Percentiles rank a stretch among this genome's conserved stretches.
phyloP scores from a whole-genome alignment of 169 alveolate genomes.

The Eimeria necatrix region DNA sequence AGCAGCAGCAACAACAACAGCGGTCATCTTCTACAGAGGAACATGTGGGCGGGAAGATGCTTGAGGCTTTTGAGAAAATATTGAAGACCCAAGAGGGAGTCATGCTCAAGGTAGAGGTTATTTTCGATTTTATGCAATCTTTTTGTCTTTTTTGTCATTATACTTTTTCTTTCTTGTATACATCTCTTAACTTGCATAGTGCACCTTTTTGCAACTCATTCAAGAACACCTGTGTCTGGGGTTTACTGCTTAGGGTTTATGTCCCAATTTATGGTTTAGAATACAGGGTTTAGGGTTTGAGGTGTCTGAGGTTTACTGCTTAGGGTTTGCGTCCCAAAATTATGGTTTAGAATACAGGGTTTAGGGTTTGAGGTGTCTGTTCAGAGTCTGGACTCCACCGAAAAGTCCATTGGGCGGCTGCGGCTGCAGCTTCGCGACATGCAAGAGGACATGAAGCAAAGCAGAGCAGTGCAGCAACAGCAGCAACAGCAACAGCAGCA shows the following conservation, averaged over 20 bases:
- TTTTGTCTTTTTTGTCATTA: not conserved
- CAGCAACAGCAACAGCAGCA: slow-evolving; percentile 44
- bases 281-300: not conserved
- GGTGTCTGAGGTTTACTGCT: not conserved
- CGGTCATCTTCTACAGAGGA: not conserved
- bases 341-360: not conserved
- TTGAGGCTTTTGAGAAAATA: not conserved
- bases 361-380: not conserved
- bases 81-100: not conserved
- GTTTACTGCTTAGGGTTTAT: not conserved
- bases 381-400: not conserved
- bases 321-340: not conserved
- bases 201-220: no score
- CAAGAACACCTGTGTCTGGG: not conserved
- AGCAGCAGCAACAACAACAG: slow-evolving; percentile 62
- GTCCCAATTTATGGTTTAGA: not conserved
- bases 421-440: slow-evolving; percentile 29
- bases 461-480: slow-evolving; percentile 37
- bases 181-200: no score
- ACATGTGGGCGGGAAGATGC: not conserved
- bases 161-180: not conserved
- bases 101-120: not conserved
- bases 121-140: not conserved
- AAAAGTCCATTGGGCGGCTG: not conserved
- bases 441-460: slow-evolving; percentile 50